Conservation (phyloP, 2,329 filamentous ascomycete genomes). For the Penicillium corylophilum region DNA sequence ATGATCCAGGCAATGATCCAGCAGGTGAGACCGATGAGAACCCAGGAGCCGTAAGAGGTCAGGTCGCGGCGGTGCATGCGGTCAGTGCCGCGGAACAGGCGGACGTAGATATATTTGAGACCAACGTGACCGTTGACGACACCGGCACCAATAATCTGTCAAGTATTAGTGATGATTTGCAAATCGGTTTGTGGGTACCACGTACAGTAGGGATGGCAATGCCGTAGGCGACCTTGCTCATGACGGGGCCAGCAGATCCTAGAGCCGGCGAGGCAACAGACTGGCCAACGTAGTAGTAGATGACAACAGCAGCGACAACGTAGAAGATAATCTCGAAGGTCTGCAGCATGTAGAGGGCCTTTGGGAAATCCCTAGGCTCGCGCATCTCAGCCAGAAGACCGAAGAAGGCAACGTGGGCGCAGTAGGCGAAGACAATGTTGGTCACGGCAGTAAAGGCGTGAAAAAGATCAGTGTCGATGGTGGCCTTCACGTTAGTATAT, state of each 20-base stretch:
- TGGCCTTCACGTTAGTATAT: conserved; percentile 35
- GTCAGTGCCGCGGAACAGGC: conserved; percentile 60
- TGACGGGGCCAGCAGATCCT: conserved; percentile 55
- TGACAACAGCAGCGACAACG: conserved; percentile 64
- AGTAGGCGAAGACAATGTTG: conserved; percentile 71
- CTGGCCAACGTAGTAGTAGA: conserved; percentile 66
- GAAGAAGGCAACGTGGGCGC: conserved; percentile 69
- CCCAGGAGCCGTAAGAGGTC: conserved; percentile 58
- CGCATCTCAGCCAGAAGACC: conserved; percentile 64
- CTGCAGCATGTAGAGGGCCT: conserved; percentile 63
- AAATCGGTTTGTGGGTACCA: background rate
- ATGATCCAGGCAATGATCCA: conserved; percentile 67
- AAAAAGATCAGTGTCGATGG: conserved; percentile 47
- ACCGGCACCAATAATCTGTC: conserved; percentile 63
- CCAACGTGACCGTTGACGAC: conserved; percentile 68
- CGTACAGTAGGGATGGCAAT: conserved; percentile 62
- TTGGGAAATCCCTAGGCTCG: conserved; percentile 59
- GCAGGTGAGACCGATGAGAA: conserved; percentile 53
- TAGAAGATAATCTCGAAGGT: conserved; percentile 61
- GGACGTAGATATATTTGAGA: conserved; percentile 64
- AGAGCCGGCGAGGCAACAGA: conserved; percentile 65
- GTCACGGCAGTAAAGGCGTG: conserved; percentile 61
- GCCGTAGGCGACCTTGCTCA: conserved; percentile 66
- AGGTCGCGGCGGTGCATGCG: conserved; percentile 52
- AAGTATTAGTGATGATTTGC: background rate